Conservation (phyloP, 371 early-diverging fungal species). For the Apophysomyces ossiformis region DNA sequence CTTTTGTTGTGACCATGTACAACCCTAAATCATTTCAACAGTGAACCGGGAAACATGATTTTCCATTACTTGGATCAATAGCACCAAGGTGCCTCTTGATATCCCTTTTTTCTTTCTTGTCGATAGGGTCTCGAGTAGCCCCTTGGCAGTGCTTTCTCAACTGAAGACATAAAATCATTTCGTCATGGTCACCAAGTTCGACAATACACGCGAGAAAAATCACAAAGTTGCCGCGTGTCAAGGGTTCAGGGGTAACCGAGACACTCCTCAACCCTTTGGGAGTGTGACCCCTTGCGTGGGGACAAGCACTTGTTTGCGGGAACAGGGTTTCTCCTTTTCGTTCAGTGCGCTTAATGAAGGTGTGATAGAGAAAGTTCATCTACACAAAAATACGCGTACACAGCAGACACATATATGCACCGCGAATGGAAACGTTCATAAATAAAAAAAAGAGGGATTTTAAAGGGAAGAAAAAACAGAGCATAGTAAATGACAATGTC, state of each 20-base stretch:
- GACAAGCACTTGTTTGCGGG: neutral
- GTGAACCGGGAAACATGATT: too few species aligned
- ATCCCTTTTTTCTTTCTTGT: neutral
- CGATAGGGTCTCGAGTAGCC: neutral
- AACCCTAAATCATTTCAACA: too few species aligned
- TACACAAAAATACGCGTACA: neutral
- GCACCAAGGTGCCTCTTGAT: too few species aligned
- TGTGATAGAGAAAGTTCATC: neutral
- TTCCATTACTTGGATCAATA: too few species aligned
- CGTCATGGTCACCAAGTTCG: neutral
- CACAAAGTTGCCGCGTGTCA: neutral
- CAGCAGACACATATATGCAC: neutral
- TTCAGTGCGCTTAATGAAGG: neutral
- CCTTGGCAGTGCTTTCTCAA: neutral
- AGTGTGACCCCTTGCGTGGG: neutral
- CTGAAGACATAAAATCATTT: neutral
- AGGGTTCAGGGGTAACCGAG: conserved; percentile 6
- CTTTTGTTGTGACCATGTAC: too few species aligned
- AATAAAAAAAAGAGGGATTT: conserved; percentile 11
- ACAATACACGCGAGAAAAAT: neutral
- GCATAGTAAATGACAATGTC: conserved; percentile 12
- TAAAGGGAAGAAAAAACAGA: conserved; percentile 5
- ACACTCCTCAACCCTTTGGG: neutral
- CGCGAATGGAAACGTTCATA: neutral
- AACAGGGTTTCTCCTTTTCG: conserved; percentile 1